These are phyloP conservation scores for Paralagenidium karlingii DNA, from an alignment of 352 stramenopile species.

Conservation along the genomic window DNA sequence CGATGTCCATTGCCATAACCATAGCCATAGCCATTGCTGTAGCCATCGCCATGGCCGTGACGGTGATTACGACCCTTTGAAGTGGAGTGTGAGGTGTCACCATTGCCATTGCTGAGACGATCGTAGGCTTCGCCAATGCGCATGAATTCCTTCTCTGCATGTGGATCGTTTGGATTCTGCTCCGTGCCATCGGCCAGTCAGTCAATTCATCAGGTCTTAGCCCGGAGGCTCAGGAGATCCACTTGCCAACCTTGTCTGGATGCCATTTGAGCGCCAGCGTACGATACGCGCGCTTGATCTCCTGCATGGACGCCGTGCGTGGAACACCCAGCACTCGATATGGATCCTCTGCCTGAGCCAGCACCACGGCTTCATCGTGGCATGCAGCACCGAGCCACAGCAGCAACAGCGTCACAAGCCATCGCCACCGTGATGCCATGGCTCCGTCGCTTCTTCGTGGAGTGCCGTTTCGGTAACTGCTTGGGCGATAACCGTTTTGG, in stretches of 20 bases:
- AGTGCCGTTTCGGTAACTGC: too few relatives aligned
- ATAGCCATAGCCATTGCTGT: constrained; percentile 4
- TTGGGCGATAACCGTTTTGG: too few relatives aligned
- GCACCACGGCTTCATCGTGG: too few relatives aligned
- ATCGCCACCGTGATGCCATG: too few relatives aligned
- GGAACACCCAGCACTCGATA: constrained; percentile 55
- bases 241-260: constrained; percentile 87
- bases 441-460: too few relatives aligned
- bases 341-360: too few relatives aligned
- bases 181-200: background rate
- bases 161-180: constrained; percentile 42
- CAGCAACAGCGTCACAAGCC: too few relatives aligned
- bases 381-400: too few relatives aligned
- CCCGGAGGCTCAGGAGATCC: too few relatives aligned
- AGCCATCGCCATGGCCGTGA: constrained; percentile 5
- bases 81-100: background rate
- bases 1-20: too few relatives aligned
- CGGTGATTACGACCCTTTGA: constrained; percentile 1
- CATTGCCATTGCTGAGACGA: constrained; percentile 22
- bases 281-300: constrained; percentile 81
- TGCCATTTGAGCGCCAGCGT: constrained; percentile 83
- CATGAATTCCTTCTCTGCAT: constrained; percentile 67
- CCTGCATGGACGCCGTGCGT: constrained; percentile 41
- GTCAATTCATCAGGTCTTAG: too few relatives aligned
- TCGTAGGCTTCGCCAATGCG: constrained; percentile 64